Evolutionary conservation across 306 rosid species (phyloP).

Genomic region (Albizia julibrissin): DNA sequence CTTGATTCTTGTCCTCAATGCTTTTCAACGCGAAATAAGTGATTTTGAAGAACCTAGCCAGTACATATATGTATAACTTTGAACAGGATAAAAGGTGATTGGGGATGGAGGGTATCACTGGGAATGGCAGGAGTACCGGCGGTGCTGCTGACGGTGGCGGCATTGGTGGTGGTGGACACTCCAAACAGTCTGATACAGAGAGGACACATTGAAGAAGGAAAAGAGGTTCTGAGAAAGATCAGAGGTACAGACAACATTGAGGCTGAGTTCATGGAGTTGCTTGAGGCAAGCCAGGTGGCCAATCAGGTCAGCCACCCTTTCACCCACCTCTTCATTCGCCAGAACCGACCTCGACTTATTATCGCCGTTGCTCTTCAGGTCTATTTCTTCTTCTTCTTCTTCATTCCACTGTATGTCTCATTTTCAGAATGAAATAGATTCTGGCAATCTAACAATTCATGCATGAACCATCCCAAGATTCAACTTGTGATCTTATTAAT

Average conservation of each 20-base stretch:
- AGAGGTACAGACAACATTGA: conserved; percentile 74
- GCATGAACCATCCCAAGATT: background rate
- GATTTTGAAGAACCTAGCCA: too few relatives aligned
- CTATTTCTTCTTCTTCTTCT: background rate
- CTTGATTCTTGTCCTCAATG: background rate
- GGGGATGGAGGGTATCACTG: conserved; percentile 91
- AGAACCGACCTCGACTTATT: conserved; percentile 70
- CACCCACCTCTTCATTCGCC: conserved; percentile 57
- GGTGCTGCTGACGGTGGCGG: conserved; percentile 64
- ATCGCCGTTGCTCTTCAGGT: conserved; percentile 73
- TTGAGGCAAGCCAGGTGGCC: conserved; percentile 73
- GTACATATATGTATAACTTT: background rate
- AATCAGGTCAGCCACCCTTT: conserved; percentile 73
- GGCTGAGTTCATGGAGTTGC: conserved; percentile 65
- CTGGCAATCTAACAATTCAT: background rate
- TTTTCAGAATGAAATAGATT: too few relatives aligned
- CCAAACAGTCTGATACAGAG: conserved; percentile 83
- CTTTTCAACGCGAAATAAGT: too few relatives aligned
- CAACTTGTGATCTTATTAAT: background rate
- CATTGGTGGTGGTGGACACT: conserved; percentile 78
- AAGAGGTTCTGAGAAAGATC: conserved; percentile 55
- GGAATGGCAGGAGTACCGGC: conserved; percentile 87
- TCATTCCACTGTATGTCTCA: background rate
- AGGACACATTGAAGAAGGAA: conserved; percentile 73
- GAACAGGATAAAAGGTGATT: conserved; percentile 77